Percentiles rank a stretch among this genome's conserved stretches.
phyloP scores from a whole-genome alignment of 1,284 basidiomycete genomes.

The Tremellales sp. region DNA sequence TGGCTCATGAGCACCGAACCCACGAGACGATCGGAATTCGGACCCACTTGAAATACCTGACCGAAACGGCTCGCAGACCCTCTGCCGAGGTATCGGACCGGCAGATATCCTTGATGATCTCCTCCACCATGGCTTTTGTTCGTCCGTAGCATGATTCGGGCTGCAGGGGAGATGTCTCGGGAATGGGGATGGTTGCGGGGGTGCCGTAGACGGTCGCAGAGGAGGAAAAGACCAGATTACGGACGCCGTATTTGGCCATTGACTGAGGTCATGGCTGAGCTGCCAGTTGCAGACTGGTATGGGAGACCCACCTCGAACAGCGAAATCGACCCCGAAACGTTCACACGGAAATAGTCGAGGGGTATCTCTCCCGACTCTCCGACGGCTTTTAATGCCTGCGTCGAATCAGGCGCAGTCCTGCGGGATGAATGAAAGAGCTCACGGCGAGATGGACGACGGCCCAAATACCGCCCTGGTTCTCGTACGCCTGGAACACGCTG shows the following conservation, averaged over 20 bases:
- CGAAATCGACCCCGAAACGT: slow-evolving; percentile 77
- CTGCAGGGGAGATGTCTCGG: slow-evolving; percentile 81
- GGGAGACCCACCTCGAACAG: slow-evolving; percentile 56
- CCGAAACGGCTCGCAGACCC: slow-evolving; percentile 38
- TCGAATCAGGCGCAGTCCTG: too few species aligned
- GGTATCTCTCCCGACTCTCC: slow-evolving; percentile 96
- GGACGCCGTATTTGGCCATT: slow-evolving; percentile 80
- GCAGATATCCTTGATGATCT: slow-evolving; percentile 84
- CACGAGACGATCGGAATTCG: not conserved
- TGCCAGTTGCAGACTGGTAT: not conserved
- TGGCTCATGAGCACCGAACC: slow-evolving; percentile 4
- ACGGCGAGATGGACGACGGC: slow-evolving; percentile 93
- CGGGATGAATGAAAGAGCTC: too few species aligned
- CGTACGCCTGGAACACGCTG: slow-evolving; percentile 64
- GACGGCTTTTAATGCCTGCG: slow-evolving; percentile 97
- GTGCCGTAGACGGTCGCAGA: slow-evolving; percentile 99
- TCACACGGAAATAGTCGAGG: slow-evolving; percentile 86
- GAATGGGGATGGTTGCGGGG: slow-evolving; percentile 87
- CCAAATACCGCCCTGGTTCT: slow-evolving; percentile 86
- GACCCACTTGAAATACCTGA: slow-evolving; percentile 91
- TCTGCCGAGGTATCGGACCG: slow-evolving; percentile 55
- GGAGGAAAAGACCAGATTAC: slow-evolving; percentile 90
- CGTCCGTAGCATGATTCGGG: slow-evolving; percentile 93
- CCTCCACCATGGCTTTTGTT: slow-evolving; percentile 93
- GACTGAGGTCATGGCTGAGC: slow-evolving; percentile 50